phyloP scores from a whole-genome alignment of 139 green algal species.

The Tetraselmis chui region DNA sequence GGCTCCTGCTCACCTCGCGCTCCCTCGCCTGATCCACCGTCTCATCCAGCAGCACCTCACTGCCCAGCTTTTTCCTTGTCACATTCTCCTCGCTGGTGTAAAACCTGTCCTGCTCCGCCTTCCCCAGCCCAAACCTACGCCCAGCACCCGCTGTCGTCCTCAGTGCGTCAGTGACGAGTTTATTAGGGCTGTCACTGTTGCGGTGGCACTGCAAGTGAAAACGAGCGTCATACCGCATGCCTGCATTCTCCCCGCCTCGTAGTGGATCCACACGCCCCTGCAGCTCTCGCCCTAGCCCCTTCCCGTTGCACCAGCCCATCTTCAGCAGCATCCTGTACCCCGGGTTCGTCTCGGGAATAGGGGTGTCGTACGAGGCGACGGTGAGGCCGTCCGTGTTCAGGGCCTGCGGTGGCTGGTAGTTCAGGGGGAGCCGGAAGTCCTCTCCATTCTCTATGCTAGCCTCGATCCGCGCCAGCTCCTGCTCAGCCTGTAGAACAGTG shows the following conservation, averaged over 20 bases:
- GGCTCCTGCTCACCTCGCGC: constrained; percentile 46
- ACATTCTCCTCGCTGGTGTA: constrained; percentile 69
- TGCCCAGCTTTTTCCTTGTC: constrained; percentile 57
- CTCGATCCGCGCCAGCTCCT: constrained; percentile 1
- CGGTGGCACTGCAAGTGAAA: not conserved
- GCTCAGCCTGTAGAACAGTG: not conserved
- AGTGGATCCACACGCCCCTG: not conserved
- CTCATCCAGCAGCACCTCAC: constrained; percentile 78
- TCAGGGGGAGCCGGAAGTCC: constrained; percentile 40
- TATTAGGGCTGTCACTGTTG: too few species aligned
- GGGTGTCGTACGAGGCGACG: constrained; percentile 22
- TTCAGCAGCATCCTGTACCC: constrained; percentile 72
- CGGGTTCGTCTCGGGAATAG: constrained; percentile 52
- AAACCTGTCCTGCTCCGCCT: constrained; percentile 67
- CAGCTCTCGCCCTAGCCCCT: constrained; percentile 48
- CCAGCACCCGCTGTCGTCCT: too few species aligned
- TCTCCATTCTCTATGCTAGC: constrained; percentile 17
- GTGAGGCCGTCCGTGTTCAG: constrained; percentile 31
- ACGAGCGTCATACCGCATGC: not conserved
- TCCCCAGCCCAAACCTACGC: constrained; percentile 61
- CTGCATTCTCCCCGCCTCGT: not conserved
- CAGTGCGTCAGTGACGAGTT: too few species aligned
- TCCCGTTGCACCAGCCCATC: constrained; percentile 75
- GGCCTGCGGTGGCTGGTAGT: constrained; percentile 29
- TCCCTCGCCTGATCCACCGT: constrained; percentile 44